Base-by-base conservation (phyloP, 768 basidiomycete genomes). In the Crepidotus variabilis region DNA sequence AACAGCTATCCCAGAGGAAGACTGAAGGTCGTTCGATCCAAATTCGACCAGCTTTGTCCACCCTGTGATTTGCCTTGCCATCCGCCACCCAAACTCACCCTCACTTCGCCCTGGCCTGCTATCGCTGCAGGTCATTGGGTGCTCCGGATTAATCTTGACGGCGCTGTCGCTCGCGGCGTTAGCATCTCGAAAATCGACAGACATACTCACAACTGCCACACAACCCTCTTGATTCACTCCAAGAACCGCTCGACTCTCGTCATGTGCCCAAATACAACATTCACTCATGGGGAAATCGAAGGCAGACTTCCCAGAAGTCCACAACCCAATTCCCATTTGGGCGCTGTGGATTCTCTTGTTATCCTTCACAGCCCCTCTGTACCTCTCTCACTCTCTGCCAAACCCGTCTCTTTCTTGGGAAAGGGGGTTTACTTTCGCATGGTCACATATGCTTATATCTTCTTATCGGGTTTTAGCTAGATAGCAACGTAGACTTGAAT, bases 1-100 rank as follows among this genome's bases (percentile, higher is more conserved):
- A 35, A 65, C 62, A 21, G 54, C 67, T 11, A 69, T 69, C 48
- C 66, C 67, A 45, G 68, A 69, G 59, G 68, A 69, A 53, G 67
- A 67, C 57, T 68, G 61, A 57, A 47, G 28, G 10, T 34, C 39
- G 34, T 24, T 55, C 35, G n/a, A n/a, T n/a, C n/a, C n/a, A n/a
- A n/a, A n/a, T n/a, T n/a, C n/a, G 35, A 21, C 28, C 28, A 28
- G 28, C 28, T 28, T 28, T 28, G 28, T 28, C 24, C 13, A 48
- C 23, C 49, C 21, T 52, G 32, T 56, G 51, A 52, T 57, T 50
- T 47, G 46, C 36, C 56, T 50, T 47, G 46, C 36, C 56, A 18
- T 36, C 50, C 51, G 45, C 45, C 28, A 28, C 20, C 36, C 43
- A 60, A 57, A 24, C 6, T 48, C 51, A 62, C 57, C 61, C 3